phyloP scores from a whole-genome alignment of 2,329 filamentous ascomycete species.

The Cladosporium cucumerinum region DNA sequence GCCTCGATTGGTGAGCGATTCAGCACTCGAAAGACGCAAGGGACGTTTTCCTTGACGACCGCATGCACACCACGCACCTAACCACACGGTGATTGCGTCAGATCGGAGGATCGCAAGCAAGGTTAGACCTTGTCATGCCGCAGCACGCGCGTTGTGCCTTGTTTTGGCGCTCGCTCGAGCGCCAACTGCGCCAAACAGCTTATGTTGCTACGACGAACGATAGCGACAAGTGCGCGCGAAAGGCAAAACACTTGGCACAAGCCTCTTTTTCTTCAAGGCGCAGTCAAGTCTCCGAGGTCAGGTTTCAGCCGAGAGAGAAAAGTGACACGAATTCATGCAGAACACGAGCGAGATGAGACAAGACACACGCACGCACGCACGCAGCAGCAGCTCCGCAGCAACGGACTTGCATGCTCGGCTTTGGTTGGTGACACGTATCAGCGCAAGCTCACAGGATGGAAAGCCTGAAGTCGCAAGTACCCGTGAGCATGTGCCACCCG shows the following conservation, averaged over 20 bases:
- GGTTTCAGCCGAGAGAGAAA: conserved; percentile 9
- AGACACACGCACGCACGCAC: not conserved
- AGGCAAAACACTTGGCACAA: not conserved
- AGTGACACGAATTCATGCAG: conserved; percentile 9
- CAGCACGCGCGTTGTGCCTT: not conserved
- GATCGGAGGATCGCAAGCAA: not conserved
- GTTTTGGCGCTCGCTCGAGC: conserved; percentile 6
- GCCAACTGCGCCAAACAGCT: not conserved
- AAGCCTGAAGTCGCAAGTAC: not conserved
- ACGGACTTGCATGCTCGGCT: not conserved
- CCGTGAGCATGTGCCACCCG: not conserved
- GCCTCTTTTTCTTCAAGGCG: not conserved
- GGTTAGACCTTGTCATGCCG: not conserved
- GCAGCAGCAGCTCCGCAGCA: not conserved
- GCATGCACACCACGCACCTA: conserved; percentile 5
- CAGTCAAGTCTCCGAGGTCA: conserved; percentile 2
- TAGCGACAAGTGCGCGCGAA: not conserved
- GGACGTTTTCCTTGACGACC: not conserved
- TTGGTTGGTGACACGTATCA: not conserved
- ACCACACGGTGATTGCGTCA: not conserved
- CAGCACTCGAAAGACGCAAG: conserved; percentile 1
- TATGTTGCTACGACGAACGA: not conserved
- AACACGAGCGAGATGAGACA: not conserved
- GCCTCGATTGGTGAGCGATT: not conserved
- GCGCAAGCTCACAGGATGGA: not conserved